Evolutionary conservation across 2,329 filamentous ascomycete genomes (phyloP).

Genomic region (Trichoderma brevicompactum): DNA sequence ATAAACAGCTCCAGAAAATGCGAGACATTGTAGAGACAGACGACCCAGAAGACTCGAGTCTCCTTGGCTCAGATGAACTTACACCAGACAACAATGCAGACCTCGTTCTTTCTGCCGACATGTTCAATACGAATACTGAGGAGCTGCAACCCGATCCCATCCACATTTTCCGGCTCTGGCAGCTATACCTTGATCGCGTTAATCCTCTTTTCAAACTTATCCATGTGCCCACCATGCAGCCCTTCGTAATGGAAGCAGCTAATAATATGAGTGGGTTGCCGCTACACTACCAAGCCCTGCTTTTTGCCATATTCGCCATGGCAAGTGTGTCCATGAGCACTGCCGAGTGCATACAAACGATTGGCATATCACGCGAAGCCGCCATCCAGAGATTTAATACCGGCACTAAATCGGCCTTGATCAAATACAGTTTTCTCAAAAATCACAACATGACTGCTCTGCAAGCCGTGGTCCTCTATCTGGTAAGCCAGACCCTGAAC

Average conservation of each 20-base stretch:
- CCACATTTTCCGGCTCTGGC: conserved; percentile 74
- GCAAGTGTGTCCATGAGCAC: conserved; percentile 60
- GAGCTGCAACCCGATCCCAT: conserved; percentile 67
- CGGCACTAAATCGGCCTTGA: conserved; percentile 56
- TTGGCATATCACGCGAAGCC: conserved; percentile 55
- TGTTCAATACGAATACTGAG: conserved; percentile 46
- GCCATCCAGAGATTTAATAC: conserved; percentile 57
- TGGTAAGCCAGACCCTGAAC: conserved; percentile 46
- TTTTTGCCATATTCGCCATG: conserved; percentile 69
- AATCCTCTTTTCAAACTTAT: conserved; percentile 75
- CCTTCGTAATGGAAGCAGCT: conserved; percentile 65
- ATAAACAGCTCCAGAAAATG: conserved; percentile 60
- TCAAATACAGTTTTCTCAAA: conserved; percentile 60
- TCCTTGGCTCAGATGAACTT: conserved; percentile 53
- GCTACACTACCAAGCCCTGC: conserved; percentile 62
- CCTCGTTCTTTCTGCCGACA: conserved; percentile 52
- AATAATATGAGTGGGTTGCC: conserved; percentile 59
- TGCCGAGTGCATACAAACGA: conserved; percentile 58
- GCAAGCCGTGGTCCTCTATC: conserved; percentile 62
- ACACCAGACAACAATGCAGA: conserved; percentile 59
- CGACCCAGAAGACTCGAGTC: conserved; percentile 53
- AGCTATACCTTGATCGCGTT: conserved; percentile 73
- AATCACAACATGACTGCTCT: conserved; percentile 62
- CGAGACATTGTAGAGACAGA: conserved; percentile 59
- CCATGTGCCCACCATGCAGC: conserved; percentile 72